A percentile compares a stretch with the other conserved stretches of the same genome.
These are phyloP conservation scores for Fonsecaea pugnacius DNA, from an alignment of 2,329 filamentous ascomycete genomes.

Conservation along the genomic window DNA sequence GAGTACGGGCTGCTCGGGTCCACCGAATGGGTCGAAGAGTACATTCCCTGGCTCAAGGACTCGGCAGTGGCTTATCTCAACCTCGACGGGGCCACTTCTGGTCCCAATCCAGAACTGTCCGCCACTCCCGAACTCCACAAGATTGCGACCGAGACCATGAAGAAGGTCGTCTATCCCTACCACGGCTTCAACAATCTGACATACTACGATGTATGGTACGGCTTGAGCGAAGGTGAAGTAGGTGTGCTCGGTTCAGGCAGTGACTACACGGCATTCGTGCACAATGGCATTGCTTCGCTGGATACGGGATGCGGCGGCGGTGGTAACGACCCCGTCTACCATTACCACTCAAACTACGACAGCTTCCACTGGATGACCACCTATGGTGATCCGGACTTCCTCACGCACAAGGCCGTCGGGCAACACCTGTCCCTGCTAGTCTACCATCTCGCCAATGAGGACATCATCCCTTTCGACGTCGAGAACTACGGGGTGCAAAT, in stretches of 20 bases:
- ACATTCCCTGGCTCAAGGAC: conserved; percentile 49
- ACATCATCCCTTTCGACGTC: conserved; percentile 47
- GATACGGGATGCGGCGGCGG: conserved; percentile 49
- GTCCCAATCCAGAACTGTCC: conserved; percentile 46
- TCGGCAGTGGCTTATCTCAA: conserved; percentile 57
- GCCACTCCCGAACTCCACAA: conserved; percentile 50
- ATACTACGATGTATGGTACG: conserved; percentile 52
- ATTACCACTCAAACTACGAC: conserved; percentile 55
- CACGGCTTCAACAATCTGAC: conserved; percentile 46
- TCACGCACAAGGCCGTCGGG: conserved; percentile 55
- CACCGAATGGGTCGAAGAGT: conserved; percentile 58
- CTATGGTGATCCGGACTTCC: conserved; percentile 58
- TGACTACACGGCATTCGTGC: conserved; percentile 55
- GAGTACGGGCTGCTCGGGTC: conserved; percentile 48
- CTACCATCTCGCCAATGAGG: conserved; percentile 48
- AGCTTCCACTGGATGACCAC: conserved; percentile 58
- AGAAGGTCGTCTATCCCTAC: conserved; percentile 50
- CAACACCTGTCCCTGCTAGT: conserved; percentile 52
- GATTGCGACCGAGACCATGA: conserved; percentile 44
- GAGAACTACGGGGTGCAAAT: conserved; percentile 46
- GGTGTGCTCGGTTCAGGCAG: conserved; percentile 52
- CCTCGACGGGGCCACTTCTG: conserved; percentile 55
- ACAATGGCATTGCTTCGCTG: conserved; percentile 47
- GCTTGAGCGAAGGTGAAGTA: conserved; percentile 43
- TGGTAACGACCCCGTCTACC: conserved; percentile 50